phyloP scores from a whole-genome alignment of 1,284 basidiomycete species.

The Mycosarcoma mackinlayi region DNA sequence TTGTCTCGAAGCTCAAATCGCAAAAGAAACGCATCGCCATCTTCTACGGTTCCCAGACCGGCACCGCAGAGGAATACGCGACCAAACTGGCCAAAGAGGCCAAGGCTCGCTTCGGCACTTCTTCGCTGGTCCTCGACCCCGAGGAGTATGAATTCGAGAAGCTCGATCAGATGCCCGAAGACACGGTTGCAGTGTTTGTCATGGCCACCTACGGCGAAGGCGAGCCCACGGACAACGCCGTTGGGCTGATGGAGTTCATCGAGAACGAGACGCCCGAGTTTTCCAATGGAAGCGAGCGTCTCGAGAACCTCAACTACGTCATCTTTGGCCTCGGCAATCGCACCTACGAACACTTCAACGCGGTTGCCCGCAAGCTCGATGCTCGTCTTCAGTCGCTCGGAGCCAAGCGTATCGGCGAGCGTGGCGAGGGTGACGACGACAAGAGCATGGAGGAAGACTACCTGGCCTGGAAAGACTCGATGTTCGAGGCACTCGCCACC shows the following conservation, averaged over 20 bases:
- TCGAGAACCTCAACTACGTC: slow-evolving; percentile 92
- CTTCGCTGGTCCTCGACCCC: slow-evolving; percentile 65
- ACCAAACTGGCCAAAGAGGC: slow-evolving; percentile 67
- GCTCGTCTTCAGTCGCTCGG: slow-evolving; percentile 80
- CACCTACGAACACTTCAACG: slow-evolving; percentile 85
- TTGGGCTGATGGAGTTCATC: slow-evolving; percentile 90
- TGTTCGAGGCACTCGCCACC: slow-evolving; percentile 88
- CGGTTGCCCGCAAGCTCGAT: slow-evolving; percentile 85
- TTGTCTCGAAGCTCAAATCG: slow-evolving; percentile 56
- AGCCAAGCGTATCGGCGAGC: slow-evolving; percentile 84
- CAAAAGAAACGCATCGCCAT: slow-evolving; percentile 67
- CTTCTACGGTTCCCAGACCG: slow-evolving; percentile 67
- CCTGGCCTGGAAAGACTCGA: slow-evolving; percentile 97
- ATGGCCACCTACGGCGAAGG: slow-evolving; percentile 99
- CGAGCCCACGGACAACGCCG: slow-evolving; percentile 98
- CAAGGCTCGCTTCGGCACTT: slow-evolving; percentile 67
- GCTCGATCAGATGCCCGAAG: slow-evolving; percentile 87
- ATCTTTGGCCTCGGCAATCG: slow-evolving; percentile 94
- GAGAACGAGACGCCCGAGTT: slow-evolving; percentile 88
- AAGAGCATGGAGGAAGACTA: slow-evolving; percentile 99
- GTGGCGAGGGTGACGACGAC: slow-evolving; percentile 97
- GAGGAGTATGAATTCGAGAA: slow-evolving; percentile 88
- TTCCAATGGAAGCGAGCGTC: slow-evolving; percentile 79
- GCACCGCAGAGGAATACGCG: slow-evolving; percentile 67
- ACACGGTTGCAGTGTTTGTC: slow-evolving; percentile 89